These are phyloP conservation scores for Globisporangium takayamanum DNA, from an alignment of 352 stramenopile genomes.

Conservation along the genomic window DNA sequence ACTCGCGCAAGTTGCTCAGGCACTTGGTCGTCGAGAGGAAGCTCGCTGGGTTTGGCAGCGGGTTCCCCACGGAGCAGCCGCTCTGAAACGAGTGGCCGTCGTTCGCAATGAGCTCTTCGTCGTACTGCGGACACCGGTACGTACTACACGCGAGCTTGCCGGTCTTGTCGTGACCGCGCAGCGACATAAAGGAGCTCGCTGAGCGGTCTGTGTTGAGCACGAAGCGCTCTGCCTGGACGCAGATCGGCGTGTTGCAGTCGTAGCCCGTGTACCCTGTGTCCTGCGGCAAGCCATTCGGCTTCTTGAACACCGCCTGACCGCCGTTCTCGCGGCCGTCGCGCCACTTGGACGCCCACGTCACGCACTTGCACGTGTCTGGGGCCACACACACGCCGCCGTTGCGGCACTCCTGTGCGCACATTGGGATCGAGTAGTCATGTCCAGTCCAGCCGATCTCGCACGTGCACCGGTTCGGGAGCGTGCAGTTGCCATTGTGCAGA, in stretches of 20 bases:
- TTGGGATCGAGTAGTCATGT: constrained; percentile 74
- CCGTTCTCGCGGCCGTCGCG: constrained; percentile 86
- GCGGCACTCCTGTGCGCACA: constrained; percentile 91
- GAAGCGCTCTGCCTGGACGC: constrained; percentile 88
- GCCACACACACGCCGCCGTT: constrained; percentile 72
- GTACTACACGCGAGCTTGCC: constrained; percentile 32
- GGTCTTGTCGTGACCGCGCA: constrained; percentile 55
- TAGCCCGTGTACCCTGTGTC: constrained; percentile 94
- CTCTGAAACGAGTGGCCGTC: constrained; percentile 92
- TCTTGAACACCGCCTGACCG: constrained; percentile 87
- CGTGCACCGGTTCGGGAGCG: constrained; percentile 87
- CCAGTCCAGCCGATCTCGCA: constrained; percentile 90
- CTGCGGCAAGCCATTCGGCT: constrained; percentile 87
- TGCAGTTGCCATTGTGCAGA: constrained; percentile 88
- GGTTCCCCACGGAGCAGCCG: constrained; percentile 82
- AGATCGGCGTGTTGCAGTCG: constrained; percentile 96
- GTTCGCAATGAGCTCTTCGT: constrained; percentile 88
- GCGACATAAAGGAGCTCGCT: constrained; percentile 30
- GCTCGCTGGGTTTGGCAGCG: constrained; percentile 39
- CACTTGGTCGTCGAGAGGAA: constrained; percentile 25
- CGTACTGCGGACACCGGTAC: constrained; percentile 78
- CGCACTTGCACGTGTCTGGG: constrained; percentile 85
- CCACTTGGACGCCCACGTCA: constrained; percentile 87
- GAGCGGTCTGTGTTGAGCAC: constrained; percentile 73
- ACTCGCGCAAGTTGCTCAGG: constrained; percentile 44